phyloP scores from a whole-genome alignment of 805 yeast genomes.

The Yarrowia yakushimensis region DNA sequence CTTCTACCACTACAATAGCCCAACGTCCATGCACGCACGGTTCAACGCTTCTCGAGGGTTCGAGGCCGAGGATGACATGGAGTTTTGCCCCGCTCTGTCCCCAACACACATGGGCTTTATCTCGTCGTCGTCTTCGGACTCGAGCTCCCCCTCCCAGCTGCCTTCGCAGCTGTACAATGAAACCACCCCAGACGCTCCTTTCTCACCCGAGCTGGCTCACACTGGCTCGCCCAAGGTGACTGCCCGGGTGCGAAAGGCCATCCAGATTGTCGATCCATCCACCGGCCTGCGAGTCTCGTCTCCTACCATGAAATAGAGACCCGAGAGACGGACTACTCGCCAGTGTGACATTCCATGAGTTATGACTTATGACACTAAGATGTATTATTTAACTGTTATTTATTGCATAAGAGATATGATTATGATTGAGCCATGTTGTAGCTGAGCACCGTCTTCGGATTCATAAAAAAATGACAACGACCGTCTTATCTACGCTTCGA shows the following conservation, averaged over 20 bases:
- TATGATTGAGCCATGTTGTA: background rate
- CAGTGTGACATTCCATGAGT: constrained; percentile 20
- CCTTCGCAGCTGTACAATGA: constrained; percentile 14
- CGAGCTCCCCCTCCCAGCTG: constrained; percentile 18
- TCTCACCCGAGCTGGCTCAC: constrained; percentile 6
- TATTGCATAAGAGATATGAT: constrained; percentile 24
- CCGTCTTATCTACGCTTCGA: background rate
- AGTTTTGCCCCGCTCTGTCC: constrained; percentile 55
- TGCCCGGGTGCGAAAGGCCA: constrained; percentile 34
- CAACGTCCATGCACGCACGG: constrained; percentile 32
- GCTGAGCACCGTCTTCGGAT: background rate
- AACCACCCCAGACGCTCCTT: constrained; percentile 9
- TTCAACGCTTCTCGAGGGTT: constrained; percentile 64
- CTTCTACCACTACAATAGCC: constrained; percentile 2
- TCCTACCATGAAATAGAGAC: constrained; percentile 15
- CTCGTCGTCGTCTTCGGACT: constrained; percentile 11
- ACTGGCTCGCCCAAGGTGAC: constrained; percentile 24
- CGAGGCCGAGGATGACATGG: constrained; percentile 67
- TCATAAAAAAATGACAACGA: too few species aligned
- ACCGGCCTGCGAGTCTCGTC: constrained; percentile 40
- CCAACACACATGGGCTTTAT: constrained; percentile 19
- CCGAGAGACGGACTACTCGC: background rate
- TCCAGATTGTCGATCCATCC: constrained; percentile 56
- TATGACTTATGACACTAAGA: constrained; percentile 18
- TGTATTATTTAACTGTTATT: constrained; percentile 23